A percentile compares a stretch with the other conserved stretches of the same genome.
Evolutionary conservation across 768 basidiomycete genomes (phyloP).

Genomic region (Daedaleopsis nitida): DNA sequence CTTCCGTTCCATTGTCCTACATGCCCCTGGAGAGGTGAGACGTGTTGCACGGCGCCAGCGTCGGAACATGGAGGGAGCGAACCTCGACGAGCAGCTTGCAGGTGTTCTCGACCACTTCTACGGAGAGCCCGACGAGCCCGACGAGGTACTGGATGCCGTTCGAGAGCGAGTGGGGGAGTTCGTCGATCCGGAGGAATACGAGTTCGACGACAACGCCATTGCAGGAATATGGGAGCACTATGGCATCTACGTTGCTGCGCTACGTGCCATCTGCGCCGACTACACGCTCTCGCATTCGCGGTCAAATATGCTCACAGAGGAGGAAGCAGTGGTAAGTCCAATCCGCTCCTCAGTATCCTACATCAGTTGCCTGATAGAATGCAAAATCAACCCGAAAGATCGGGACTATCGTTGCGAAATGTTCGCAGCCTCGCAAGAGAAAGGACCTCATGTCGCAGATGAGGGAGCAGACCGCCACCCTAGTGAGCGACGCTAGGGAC

Average conservation of each 20-base stretch:
- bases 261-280: constrained; percentile 50
- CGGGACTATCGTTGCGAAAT: constrained; percentile 68
- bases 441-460: constrained; percentile 55
- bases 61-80: constrained; percentile 24
- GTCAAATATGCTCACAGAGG: constrained; percentile 52
- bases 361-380: background rate
- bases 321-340: constrained; percentile 49
- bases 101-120: constrained; percentile 31
- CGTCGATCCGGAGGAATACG: constrained; percentile 19
- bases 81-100: constrained; percentile 20
- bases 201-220: constrained; percentile 7
- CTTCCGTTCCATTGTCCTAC: constrained; percentile 63
- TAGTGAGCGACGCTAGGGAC: constrained; percentile 51
- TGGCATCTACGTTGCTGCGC: constrained; percentile 43
- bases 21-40: constrained; percentile 27
- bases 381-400: constrained; percentile 40
- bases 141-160: constrained; percentile 20
- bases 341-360: too few species aligned
- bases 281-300: constrained; percentile 45
- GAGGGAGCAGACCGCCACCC: constrained; percentile 53
- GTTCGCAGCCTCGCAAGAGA: constrained; percentile 55
- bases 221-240: constrained; percentile 23
- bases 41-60: constrained; percentile 24
- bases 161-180: constrained; percentile 23
- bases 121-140: constrained; percentile 7